phyloP scores from a whole-genome alignment of 208 protist genomes.

The Acanthamoeba castellanii region DNA sequence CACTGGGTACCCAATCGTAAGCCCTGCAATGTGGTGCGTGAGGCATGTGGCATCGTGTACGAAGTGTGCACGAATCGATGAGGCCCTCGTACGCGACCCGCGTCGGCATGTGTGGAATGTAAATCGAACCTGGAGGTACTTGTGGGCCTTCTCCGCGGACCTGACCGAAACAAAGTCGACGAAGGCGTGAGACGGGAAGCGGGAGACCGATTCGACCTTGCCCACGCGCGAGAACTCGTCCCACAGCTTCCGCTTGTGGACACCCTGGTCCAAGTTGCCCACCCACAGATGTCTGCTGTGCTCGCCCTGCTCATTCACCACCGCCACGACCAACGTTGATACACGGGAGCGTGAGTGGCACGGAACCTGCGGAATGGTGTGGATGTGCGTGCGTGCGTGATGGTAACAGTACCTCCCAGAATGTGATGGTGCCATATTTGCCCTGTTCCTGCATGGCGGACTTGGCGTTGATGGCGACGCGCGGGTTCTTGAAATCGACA shows the following conservation, averaged over 20 bases:
- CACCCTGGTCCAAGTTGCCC: not conserved
- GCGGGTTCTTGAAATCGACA: constrained; percentile 12
- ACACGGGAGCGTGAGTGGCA: not conserved
- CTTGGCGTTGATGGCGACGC: not conserved
- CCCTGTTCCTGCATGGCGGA: not conserved
- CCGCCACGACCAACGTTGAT: not conserved
- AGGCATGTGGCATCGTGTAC: not conserved
- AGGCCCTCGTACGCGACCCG: too few species aligned
- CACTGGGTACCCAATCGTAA: not conserved
- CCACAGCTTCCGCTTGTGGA: not conserved
- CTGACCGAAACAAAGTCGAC: not conserved
- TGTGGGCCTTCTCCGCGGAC: not conserved
- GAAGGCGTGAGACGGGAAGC: not conserved
- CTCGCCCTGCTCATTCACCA: not conserved
- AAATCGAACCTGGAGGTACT: not conserved
- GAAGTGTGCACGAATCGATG: not conserved
- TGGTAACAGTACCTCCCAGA: not conserved
- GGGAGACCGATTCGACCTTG: not conserved
- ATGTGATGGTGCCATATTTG: constrained; percentile 3
- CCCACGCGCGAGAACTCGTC: not conserved
- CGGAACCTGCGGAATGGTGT: not conserved
- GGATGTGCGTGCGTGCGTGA: not conserved
- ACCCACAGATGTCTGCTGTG: not conserved
- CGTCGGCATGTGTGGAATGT: not conserved
- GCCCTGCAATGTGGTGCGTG: not conserved